These are phyloP conservation scores for Pyrenula aspistea DNA, from an alignment of 495 filamentous ascomycete genomes.

Conservation along the genomic window DNA sequence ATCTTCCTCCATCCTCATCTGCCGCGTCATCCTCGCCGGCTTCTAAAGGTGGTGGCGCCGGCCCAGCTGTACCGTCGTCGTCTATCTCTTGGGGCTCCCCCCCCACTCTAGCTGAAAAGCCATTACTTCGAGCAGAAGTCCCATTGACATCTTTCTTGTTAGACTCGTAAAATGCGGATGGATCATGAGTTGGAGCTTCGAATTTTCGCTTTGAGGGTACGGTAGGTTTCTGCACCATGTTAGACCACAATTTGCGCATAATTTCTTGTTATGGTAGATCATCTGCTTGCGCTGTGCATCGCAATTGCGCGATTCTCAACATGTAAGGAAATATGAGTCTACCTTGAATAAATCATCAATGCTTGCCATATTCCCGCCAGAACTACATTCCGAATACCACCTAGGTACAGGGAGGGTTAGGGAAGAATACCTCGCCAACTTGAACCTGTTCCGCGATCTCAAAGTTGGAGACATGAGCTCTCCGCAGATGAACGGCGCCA, in stretches of 20 bases:
- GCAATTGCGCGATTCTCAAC: too few species aligned
- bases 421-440: too few species aligned
- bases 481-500: background rate
- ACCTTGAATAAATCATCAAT: constrained; percentile 84
- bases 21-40: constrained; percentile 39
- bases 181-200: constrained; percentile 52
- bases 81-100: constrained; percentile 31
- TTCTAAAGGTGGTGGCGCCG: constrained; percentile 52
- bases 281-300: too few species aligned
- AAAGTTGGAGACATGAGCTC: too few species aligned
- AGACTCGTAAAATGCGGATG: constrained; percentile 64
- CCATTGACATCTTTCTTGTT: constrained; percentile 53
- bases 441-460: too few species aligned
- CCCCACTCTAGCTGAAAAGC: constrained; percentile 43
- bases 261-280: background rate
- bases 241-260: background rate
- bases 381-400: too few species aligned
- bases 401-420: too few species aligned
- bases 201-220: constrained; percentile 61
- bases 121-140: constrained; percentile 46
- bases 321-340: constrained; percentile 10
- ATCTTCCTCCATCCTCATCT: constrained; percentile 87
- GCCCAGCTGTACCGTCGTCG: constrained; percentile 38
- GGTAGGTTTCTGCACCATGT: constrained; percentile 25
- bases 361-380: constrained; percentile 60